Percentiles rank a stretch among this genome's conserved stretches.
Conservation (phyloP, 2,329 filamentous ascomycete genomes). For the Alternaria gansuensis region DNA sequence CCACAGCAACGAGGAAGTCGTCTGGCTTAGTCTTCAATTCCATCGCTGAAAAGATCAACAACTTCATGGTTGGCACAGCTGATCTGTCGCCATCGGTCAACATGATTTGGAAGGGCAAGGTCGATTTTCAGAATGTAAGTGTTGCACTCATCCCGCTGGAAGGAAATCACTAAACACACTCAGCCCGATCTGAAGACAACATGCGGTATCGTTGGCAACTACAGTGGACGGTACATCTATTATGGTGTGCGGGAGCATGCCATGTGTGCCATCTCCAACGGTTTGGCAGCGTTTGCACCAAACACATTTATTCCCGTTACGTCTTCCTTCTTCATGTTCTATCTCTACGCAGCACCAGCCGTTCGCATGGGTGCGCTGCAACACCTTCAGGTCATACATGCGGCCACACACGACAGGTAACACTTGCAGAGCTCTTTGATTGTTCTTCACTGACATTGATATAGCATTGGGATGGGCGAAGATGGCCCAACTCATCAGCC, state of each 20-base stretch:
- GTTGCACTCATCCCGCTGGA: no score
- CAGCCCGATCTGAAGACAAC: slow-evolving; percentile 43
- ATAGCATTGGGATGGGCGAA: slow-evolving; percentile 61
- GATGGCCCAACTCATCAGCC: slow-evolving; percentile 71
- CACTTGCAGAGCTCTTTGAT: neutral
- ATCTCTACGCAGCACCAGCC: slow-evolving; percentile 65
- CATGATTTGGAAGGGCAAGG: slow-evolving; percentile 61
- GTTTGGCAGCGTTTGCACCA: slow-evolving; percentile 61
- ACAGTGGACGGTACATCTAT: slow-evolving; percentile 62
- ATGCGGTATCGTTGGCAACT: slow-evolving; percentile 64
- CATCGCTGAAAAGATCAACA: slow-evolving; percentile 11
- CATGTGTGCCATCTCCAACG: slow-evolving; percentile 58
- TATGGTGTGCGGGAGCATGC: slow-evolving; percentile 52
- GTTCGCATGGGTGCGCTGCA: slow-evolving; percentile 69
- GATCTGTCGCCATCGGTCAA: slow-evolving; percentile 64
- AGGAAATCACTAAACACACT: neutral
- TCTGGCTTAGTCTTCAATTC: slow-evolving; percentile 17
- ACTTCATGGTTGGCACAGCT: slow-evolving; percentile 78
- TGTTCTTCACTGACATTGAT: neutral
- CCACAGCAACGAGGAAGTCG: slow-evolving; percentile 62
- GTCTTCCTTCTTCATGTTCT: slow-evolving; percentile 69
- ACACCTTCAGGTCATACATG: slow-evolving; percentile 65
- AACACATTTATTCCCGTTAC: slow-evolving; percentile 66
- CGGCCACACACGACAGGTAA: slow-evolving; percentile 65
- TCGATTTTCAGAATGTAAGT: slow-evolving; percentile 53